phyloP scores from a whole-genome alignment of 2,329 filamentous ascomycete species.

The Exophiala mesophila region DNA sequence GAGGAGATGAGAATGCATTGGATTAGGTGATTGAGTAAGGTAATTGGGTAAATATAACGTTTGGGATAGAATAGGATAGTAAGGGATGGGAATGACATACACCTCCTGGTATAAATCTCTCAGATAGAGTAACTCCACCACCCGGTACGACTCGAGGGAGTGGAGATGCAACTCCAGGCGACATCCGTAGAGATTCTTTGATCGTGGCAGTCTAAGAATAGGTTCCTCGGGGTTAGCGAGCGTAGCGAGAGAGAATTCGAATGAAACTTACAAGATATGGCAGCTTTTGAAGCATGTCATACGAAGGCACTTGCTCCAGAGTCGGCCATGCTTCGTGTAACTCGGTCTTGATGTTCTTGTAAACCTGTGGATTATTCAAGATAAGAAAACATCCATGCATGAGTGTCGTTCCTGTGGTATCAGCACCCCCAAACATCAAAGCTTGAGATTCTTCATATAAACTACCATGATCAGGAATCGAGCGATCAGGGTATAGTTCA shows the following conservation, averaged over 20 bases:
- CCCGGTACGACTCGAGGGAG: constrained; percentile 29
- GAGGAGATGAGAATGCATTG: no score
- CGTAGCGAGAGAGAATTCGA: not conserved
- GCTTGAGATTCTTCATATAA: constrained; percentile 44
- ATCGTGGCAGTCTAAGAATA: constrained; percentile 31
- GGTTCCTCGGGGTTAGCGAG: not conserved
- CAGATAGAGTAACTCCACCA: constrained; percentile 21
- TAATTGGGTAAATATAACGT: no score
- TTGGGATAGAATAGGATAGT: no score
- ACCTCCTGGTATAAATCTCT: constrained; percentile 23
- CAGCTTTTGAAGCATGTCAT: constrained; percentile 32
- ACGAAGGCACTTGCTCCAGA: constrained; percentile 19
- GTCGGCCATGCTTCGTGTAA: constrained; percentile 36
- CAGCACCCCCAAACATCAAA: constrained; percentile 44
- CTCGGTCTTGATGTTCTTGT: constrained; percentile 37
- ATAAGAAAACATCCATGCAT: constrained; percentile 41
- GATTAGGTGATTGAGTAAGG: no score
- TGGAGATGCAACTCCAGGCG: constrained; percentile 30
- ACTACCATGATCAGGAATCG: constrained; percentile 30
- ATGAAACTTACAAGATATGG: constrained; percentile 27
- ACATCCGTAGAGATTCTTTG: constrained; percentile 37
- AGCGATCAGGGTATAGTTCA: constrained; percentile 30
- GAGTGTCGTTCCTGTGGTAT: constrained; percentile 41
- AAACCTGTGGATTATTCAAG: constrained; percentile 31
- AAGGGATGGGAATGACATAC: no score